Base-by-base conservation (phyloP, 2,329 filamentous ascomycete genomes). In the Fusarium nygamai region DNA sequence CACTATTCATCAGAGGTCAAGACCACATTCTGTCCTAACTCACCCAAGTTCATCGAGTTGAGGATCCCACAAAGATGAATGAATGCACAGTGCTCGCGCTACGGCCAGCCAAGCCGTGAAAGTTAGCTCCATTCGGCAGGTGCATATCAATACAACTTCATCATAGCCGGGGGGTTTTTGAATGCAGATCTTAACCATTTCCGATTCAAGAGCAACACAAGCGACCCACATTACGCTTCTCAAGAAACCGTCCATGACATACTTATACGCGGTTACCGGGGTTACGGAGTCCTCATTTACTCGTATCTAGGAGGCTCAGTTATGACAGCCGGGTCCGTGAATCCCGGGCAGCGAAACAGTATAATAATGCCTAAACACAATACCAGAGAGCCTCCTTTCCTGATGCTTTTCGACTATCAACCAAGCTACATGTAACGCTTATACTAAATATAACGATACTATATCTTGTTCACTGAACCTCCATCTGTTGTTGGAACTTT, bases 271-370 rank as follows among this genome's bases (percentile, higher is more conserved):
- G 12, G 12, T 13, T 39, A 39, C 38, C 22, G 39, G 6, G 22
- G 8, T 4, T 41, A 16, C 39, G 13, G 39, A 41, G 13, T 22
- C 4, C 1, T 8, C 4, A 7, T 43, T 43, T 44, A 3, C 4
- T 12, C 14, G 16, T 17, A 43, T 3, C 11, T 0, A 11, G 3
- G n/a, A 24, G 43, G 7, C n/a, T 19, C 12, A 8, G n/a, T 17
- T 24, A 1, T 19, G 0, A 11, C 6, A 19, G 16, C 4, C 1
- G 5, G n/a, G 0, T 17, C 41, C n/a, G 41, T 3, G 16, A 12
- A 7, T 2, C 16, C 41, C 14, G n/a, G 10, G n/a, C 16, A 12
- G 43, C n/a, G 5, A 24, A 24, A 6, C 5, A 17, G n/a, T 12
- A 24, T 24, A 12, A 44, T 44, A 24, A 1, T 24, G 3, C n/a